Evolutionary conservation across 148 eudicot genomes (phyloP), one percentile per base, ranked within the genome.

Genomic region (Rhododendron vialii): DNA sequence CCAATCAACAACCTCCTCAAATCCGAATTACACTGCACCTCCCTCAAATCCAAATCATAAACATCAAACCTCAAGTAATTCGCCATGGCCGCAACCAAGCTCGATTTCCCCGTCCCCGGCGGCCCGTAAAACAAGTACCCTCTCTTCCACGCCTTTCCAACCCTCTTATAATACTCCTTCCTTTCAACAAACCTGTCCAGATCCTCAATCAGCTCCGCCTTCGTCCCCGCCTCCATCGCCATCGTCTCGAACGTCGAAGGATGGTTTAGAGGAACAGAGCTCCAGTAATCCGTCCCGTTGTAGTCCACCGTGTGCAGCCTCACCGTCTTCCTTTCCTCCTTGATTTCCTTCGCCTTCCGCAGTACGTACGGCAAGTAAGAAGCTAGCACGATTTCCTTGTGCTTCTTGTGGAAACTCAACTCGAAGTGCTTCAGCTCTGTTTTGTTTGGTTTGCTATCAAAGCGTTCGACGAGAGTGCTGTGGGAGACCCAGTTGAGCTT

Each of bases 281-380:
- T 87, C 96, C 98, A 93, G 73, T 89, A 92, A 65, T 92, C 91
- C 15, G 83, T 73, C 17, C 92, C 90, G 33, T 84, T 89, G 53
- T 92, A 90, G 57, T 94, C 94, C 14, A 93, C 92, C 24, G 95
- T 92, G 75, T 94, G 93, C 11, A 93, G 82, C 87, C 88, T 92
- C 83, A 94, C 89, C 24, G 87, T 92, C 83, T 90, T 93, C n/a
- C 30, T 88, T 48, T 90, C 84, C 78, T 91, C 94, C 47, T 89
- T 90, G 43, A 91, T 93, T 11, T 61, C 85, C 86, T 87, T 90
- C 13, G 94, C 89, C 48, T 81, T 85, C 30, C 48, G n/a, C 13
- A 94, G 65, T 18, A 94, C 80, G 74, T 89, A 30, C 0, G 88
- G 88, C 73, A 94, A 59, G 84, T 94, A 94, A 69, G 59, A 77